These are phyloP conservation scores for Botryotinia calthae DNA, from an alignment of 2,329 filamentous ascomycete species.

Conservation along the genomic window DNA sequence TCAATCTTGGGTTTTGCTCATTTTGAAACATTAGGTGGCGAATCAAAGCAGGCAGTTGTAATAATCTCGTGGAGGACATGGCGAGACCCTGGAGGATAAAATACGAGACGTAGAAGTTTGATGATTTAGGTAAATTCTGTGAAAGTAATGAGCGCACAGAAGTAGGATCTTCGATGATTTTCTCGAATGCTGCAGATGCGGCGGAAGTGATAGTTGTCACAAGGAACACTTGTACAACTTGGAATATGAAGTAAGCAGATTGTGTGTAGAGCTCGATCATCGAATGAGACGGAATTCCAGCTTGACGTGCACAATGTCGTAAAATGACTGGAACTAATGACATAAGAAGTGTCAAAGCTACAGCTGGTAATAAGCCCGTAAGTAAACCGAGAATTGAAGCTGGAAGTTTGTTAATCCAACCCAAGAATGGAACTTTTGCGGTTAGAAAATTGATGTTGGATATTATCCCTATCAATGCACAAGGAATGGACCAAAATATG, in stretches of 20 bases:
- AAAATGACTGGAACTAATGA: constrained; percentile 59
- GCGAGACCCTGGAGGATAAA: constrained; percentile 65
- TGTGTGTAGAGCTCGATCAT: constrained; percentile 61
- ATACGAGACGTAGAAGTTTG: constrained; percentile 68
- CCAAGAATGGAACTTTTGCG: constrained; percentile 51
- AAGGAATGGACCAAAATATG: constrained; percentile 67
- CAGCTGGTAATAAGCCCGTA: constrained; percentile 58
- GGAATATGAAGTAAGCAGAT: constrained; percentile 62
- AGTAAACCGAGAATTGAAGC: constrained; percentile 56
- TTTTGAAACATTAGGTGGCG: constrained; percentile 55
- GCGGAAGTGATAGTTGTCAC: constrained; percentile 64
- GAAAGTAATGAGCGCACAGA: constrained; percentile 51
- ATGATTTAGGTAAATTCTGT: constrained; percentile 56
- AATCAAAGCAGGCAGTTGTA: constrained; percentile 58
- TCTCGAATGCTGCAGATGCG: constrained; percentile 52
- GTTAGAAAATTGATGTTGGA: constrained; percentile 61
- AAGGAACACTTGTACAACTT: constrained; percentile 65
- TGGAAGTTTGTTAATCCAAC: constrained; percentile 57
- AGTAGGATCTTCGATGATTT: constrained; percentile 51
- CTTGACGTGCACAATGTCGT: constrained; percentile 57
- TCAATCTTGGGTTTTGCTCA: constrained; percentile 60
- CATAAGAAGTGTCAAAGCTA: constrained; percentile 60
- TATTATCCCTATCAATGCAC: constrained; percentile 61
- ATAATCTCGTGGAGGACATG: constrained; percentile 56
- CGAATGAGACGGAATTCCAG: constrained; percentile 57